Evolutionary conservation across 2,329 filamentous ascomycete genomes (phyloP), one percentile per base, ranked within the genome.

Genomic region (Colletotrichum chlorophyti): DNA sequence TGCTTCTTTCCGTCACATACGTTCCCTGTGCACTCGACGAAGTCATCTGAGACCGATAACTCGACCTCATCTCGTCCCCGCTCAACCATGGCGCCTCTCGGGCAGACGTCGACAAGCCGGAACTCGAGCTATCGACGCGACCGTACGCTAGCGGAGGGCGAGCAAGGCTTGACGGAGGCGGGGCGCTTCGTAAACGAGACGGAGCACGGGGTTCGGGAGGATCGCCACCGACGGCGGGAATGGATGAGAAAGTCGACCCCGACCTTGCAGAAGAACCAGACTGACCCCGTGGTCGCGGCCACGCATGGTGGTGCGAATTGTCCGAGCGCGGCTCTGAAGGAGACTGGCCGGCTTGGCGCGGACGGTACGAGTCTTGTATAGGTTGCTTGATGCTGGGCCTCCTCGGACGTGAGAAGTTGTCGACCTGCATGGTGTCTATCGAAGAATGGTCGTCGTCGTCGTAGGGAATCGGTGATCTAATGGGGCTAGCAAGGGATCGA

Each of bases 1-100:
- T 97, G 71, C 91, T 96, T 61, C 91, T 83, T 69, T 94, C 91
- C 1, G 91, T 96, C n/a, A 88, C 86, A 5, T 72, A 65, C 3
- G 82, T 83, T 21, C 89, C 93, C 27, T 81, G 82, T 23, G 77
- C 75, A 5, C 82, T 83, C 3, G 83, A 85, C 31, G 77, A 70
- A 15, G 83, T 82, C 48, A 81, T 70, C 61, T 85, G 83, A 12
- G 83, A 85, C 53, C 83, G 80, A 65, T 79, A 83, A 70, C 83
- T 86, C 0, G 80, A 82, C 31, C 83, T 78, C 27, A 79, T 72
- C 68, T 84, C 82, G 54, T 84, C 57, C 52, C 75, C 78, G 58
- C 74, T 74, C 61, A 82, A 66, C 72, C 83, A 83, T 32, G 79
- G 80, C 27, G 77, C 73, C 60, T 76, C 70, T 55, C 72, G 67